These are phyloP conservation scores for Linnemannia hyalina DNA, from an alignment of 192 early-diverging fungal species.

Conservation along the genomic window DNA sequence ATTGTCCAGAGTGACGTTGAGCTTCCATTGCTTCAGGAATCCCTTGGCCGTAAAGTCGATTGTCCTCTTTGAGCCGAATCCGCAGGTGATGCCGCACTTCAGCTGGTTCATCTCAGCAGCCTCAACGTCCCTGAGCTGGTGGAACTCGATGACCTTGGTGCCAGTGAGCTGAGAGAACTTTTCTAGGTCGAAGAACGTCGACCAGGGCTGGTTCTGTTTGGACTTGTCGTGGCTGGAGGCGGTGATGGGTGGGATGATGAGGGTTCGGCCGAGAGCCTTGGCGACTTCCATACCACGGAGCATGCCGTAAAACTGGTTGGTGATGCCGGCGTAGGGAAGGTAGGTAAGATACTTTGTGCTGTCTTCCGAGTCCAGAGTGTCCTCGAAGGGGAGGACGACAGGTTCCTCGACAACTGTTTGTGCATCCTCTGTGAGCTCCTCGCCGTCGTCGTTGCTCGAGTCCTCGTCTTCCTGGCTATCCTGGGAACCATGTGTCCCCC, in stretches of 20 bases:
- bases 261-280: conserved; percentile 29
- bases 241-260: conserved; percentile 56
- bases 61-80: conserved; percentile 46
- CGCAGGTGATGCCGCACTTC: conserved; percentile 51
- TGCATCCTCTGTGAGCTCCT: conserved; percentile 4
- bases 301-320: conserved; percentile 56
- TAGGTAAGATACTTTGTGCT: conserved; percentile 43
- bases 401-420: not conserved
- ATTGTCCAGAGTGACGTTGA: conserved; percentile 21
- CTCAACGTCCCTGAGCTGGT: conserved; percentile 34
- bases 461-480: conserved; percentile 4
- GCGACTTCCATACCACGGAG: conserved; percentile 54
- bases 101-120: conserved; percentile 31
- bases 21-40: conserved; percentile 50
- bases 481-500: not conserved
- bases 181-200: conserved; percentile 40
- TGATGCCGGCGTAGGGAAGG: conserved; percentile 54
- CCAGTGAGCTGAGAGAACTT: conserved; percentile 31
- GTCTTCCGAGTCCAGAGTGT: conserved; percentile 29
- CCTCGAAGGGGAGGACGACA: conserved; percentile 24
- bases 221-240: conserved; percentile 55
- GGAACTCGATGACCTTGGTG: conserved; percentile 40
- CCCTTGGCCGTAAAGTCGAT: conserved; percentile 56
- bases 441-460: not conserved
- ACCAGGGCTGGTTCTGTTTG: conserved; percentile 56